Evolutionary conservation across 352 stramenopile species (phyloP).

Genomic region (Peronospora destructor): DNA sequence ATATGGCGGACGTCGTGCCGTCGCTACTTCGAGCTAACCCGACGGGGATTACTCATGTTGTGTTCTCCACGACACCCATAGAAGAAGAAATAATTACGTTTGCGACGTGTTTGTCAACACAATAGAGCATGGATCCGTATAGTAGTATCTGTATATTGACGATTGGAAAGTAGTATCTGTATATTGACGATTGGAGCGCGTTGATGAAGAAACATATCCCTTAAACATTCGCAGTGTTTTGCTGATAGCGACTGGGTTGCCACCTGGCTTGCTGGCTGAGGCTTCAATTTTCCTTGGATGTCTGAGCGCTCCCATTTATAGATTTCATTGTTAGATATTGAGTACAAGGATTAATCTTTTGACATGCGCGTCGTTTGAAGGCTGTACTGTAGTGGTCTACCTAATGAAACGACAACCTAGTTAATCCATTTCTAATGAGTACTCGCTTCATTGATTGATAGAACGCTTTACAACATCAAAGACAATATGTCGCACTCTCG

Average conservation of each 20-base stretch:
- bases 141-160: slow-evolving; percentile 1
- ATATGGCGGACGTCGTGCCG: slow-evolving; percentile 51
- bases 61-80: slow-evolving; percentile 85
- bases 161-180: slow-evolving; percentile 14
- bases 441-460: slow-evolving; percentile 24
- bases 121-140: not conserved
- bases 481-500: not conserved
- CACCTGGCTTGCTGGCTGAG: slow-evolving; percentile 55
- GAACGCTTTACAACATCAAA: not conserved
- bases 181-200: slow-evolving; percentile 30
- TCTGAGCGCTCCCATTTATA: slow-evolving; percentile 5
- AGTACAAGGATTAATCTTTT: slow-evolving; percentile 64
- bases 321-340: slow-evolving; percentile 4
- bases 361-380: slow-evolving; percentile 81
- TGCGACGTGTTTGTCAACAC: slow-evolving; percentile 42
- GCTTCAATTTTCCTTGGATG: slow-evolving; percentile 61
- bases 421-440: slow-evolving; percentile 80
- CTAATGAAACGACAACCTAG: slow-evolving; percentile 78
- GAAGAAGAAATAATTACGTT: slow-evolving; percentile 25
- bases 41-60: slow-evolving; percentile 89
- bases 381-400: slow-evolving; percentile 33
- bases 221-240: slow-evolving; percentile 86
- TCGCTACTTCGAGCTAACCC: slow-evolving; percentile 78
- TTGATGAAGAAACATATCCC: slow-evolving; percentile 71
- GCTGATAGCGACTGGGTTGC: slow-evolving; percentile 60